Evolutionary conservation across 2,329 filamentous ascomycete species (phyloP).

Genomic region (Cadophora sp.): DNA sequence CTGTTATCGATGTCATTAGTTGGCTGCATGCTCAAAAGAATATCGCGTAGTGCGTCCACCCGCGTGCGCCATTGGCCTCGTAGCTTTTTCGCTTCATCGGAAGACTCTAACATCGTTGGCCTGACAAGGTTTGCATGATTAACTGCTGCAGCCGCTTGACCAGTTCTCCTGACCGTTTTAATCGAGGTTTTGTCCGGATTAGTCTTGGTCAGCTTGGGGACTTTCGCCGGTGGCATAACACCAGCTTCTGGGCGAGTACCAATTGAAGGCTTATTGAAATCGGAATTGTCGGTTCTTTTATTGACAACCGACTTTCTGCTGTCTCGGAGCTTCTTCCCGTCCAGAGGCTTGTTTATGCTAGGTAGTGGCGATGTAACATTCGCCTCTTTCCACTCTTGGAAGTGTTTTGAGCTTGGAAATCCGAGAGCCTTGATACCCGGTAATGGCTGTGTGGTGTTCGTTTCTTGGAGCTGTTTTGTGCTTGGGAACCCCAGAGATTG

Average conservation of each 20-base stretch:
- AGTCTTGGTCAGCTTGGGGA: neutral
- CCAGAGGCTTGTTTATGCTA: neutral
- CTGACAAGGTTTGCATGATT: no score
- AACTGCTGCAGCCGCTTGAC: neutral
- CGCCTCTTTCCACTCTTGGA: neutral
- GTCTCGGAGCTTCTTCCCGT: neutral
- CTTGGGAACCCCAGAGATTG: neutral
- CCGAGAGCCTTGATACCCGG: no score
- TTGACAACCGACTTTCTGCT: neutral
- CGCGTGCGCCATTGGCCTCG: neutral
- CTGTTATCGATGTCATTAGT: neutral
- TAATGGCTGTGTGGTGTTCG: no score
- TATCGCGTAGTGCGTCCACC: neutral
- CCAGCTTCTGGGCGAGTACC: neutral
- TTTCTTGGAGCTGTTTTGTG: neutral
- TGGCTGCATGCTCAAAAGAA: neutral
- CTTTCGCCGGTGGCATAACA: neutral
- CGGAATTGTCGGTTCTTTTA: neutral
- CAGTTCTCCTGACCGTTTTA: no score
- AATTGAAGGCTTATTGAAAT: neutral
- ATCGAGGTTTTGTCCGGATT: no score
- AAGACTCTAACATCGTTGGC: neutral
- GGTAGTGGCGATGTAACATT: neutral
- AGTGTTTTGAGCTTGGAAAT: neutral
- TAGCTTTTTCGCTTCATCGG: neutral